Base-by-base conservation (phyloP, 1,284 basidiomycete genomes). In the Earliella scabrosa region DNA sequence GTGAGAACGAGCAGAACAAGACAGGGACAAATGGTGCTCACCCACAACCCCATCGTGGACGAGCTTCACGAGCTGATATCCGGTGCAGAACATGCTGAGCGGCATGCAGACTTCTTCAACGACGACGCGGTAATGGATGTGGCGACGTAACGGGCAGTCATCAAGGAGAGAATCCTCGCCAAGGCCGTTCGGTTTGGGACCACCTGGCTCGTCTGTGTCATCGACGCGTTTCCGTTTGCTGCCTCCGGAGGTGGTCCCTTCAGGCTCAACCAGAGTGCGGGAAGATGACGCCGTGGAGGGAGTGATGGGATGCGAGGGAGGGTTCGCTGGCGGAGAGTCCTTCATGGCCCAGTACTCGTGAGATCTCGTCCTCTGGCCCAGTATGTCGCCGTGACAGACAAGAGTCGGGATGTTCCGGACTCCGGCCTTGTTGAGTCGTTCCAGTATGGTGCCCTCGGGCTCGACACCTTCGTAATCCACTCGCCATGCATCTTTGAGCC, bases 61-160 rank as follows among this genome's bases (percentile, higher is more conserved):
- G 39, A 51, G 16, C 1, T 6, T 8, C 3, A 47, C 44, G 3
- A 56, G 45, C 24, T 51, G 49, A 11, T 16, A 9, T 3, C 36
- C 43, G 10, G 2, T 16, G 9, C 14, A 14, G 24, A 56, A 47
- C 23, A 41, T 21, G 20, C 14, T 38, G 1, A 63, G 43, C 44
- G 60, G 45, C 54, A 61, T 23, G 56, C 59, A 24, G 38, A 66
- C 48, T 40, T 66, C 24, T 48, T 61, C 35, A 3, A 55, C n/a
- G 45, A 65, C 57, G 52, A 65, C 11, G 23, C 54, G 54, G 23
- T 56, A 56, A 20, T 56, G 54, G 23, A 14, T 35, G n/a, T 41
- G 49, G 0, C 20, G 49, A 2, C 50, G 45, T 2, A 44, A 26
- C 8, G 45, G 27, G 24, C 31, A 43, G 7, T 40, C 45, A 8